A percentile compares a stretch with the other conserved stretches of the same genome.
Conservation (phyloP, 2,329 filamentous ascomycete genomes). For the Ceratocystis lukuohia region DNA sequence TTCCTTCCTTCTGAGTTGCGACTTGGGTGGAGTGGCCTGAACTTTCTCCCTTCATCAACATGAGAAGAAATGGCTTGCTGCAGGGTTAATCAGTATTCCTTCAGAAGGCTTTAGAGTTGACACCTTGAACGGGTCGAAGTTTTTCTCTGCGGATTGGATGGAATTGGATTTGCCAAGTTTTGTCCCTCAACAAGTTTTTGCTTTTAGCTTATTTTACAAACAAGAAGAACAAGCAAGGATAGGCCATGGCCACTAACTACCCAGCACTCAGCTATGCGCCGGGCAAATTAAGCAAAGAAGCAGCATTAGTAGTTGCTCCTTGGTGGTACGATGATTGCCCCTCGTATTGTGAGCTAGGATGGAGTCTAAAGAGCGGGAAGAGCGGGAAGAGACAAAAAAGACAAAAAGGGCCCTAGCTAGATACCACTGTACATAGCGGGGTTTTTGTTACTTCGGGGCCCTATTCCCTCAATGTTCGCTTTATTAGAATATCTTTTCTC, state of each 20-base stretch:
- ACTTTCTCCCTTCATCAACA: too few relatives aligned
- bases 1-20: background rate
- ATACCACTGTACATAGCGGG: too few relatives aligned
- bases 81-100: too few relatives aligned
- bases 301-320: too few relatives aligned
- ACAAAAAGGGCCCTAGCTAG: background rate
- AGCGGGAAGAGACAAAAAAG: background rate
- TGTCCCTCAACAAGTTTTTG: background rate
- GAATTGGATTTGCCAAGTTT: background rate
- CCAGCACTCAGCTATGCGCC: too few relatives aligned
- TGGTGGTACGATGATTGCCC: background rate
- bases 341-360: background rate
- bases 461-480: too few relatives aligned
- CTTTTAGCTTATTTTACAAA: background rate
- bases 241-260: background rate
- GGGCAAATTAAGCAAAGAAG: too few relatives aligned
- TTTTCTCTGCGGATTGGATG: background rate
- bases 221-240: background rate
- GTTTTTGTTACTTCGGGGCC: too few relatives aligned
- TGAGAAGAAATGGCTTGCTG: too few relatives aligned
- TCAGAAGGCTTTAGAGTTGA: background rate
- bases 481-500: too few relatives aligned
- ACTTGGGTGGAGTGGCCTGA: too few relatives aligned
- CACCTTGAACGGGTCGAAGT: background rate
- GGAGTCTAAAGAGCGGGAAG: background rate